These are phyloP conservation scores for Syzygium aqueum DNA, from an alignment of 345 rosid genomes.

Conservation along the genomic window DNA sequence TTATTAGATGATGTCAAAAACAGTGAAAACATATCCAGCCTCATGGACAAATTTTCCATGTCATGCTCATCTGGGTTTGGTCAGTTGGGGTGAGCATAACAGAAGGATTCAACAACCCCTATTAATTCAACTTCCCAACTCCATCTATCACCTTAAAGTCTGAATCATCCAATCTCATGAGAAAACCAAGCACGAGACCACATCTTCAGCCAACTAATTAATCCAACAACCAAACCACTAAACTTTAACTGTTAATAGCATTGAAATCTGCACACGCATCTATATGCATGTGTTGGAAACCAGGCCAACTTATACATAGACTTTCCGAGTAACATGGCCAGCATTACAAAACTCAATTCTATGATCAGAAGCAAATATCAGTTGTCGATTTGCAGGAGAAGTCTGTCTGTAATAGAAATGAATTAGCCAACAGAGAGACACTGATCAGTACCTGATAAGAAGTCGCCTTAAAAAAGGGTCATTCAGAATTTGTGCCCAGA, in stretches of 20 bases:
- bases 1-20: neutral
- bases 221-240: neutral
- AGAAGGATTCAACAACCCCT: neutral
- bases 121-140: neutral
- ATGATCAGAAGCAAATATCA: neutral
- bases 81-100: neutral
- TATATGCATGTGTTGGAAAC: neutral
- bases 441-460: conserved; percentile 55
- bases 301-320: neutral
- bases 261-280: neutral
- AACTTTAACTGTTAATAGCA: neutral
- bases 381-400: neutral
- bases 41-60: neutral
- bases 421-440: neutral
- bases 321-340: neutral
- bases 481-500: conserved; percentile 79
- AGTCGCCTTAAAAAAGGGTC: conserved; percentile 89
- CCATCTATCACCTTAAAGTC: neutral
- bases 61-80: neutral
- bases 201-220: neutral
- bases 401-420: neutral
- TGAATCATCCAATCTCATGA: neutral
- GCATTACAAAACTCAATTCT: neutral
- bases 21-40: neutral
- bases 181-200: neutral